These are phyloP conservation scores for Penicillium freii DNA, from an alignment of 2,329 filamentous ascomycete genomes.

Conservation along the genomic window DNA sequence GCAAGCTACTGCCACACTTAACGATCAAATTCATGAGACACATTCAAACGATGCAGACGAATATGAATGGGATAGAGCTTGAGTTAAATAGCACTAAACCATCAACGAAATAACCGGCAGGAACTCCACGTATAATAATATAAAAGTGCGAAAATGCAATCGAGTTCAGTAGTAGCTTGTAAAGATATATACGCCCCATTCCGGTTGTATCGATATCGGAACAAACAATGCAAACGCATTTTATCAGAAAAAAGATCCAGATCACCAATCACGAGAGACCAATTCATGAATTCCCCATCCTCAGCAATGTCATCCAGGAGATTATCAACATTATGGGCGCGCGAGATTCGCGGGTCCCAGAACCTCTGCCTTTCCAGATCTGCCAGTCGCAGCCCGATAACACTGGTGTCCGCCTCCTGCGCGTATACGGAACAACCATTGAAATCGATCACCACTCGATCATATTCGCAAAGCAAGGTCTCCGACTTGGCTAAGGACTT, in stretches of 20 bases:
- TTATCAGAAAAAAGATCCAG: slow-evolving; percentile 16
- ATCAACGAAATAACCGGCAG: slow-evolving; percentile 1
- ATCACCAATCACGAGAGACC: slow-evolving; percentile 12
- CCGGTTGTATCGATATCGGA: not conserved
- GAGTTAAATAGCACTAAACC: slow-evolving; percentile 22
- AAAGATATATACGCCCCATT: not conserved
- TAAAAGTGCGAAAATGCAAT: not conserved
- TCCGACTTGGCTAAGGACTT: slow-evolving; percentile 33
- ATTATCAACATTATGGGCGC: slow-evolving; percentile 20
- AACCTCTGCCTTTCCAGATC: slow-evolving; percentile 21
- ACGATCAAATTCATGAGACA: not conserved
- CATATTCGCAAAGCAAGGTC: slow-evolving; percentile 20
- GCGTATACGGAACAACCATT: slow-evolving; percentile 17
- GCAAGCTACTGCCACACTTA: not conserved
- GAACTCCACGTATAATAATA: not conserved
- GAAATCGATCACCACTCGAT: slow-evolving; percentile 3
- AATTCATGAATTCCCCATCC: slow-evolving; percentile 7
- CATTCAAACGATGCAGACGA: not conserved
- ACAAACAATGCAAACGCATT: slow-evolving; percentile 35
- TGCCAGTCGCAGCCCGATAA: not conserved
- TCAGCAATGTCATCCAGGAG: slow-evolving; percentile 25
- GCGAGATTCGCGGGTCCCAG: slow-evolving; percentile 18
- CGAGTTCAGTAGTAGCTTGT: not conserved
- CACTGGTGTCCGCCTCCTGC: not conserved
- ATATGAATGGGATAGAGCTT: not conserved